Evolutionary conservation across 2,329 filamentous ascomycete species (phyloP), one percentile per base, ranked within the genome.

Genomic region (Incumbomyces delicatus): DNA sequence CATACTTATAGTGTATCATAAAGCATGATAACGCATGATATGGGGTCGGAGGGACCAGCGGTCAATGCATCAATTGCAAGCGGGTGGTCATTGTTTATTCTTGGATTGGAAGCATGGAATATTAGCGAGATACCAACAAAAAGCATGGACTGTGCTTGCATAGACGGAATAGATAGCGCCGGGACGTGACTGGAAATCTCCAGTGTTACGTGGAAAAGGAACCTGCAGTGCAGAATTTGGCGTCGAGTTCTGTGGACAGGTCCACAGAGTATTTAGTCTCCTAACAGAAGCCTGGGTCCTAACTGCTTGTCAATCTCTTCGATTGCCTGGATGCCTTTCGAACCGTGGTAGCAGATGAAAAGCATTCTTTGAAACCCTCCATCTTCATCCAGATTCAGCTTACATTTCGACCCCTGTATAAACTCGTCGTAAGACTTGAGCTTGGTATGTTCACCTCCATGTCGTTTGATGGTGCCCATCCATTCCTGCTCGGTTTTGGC

Each of bases 371-470:
- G 53, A 7, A 54, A 46, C 30, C 41, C 46, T 1, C 53, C 52
- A 22, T 56, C 51, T 31, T 54, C 41, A 7, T 50, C 18, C 27
- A n/a, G 22, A 29, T 49, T 51, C 13, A 50, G 48, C 22, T 41
- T 45, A 2, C 47, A 14, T 6, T 49, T 49, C 18, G 48, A 46
- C 31, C 27, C 37, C 32, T 49, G 45, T 16, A 53, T 56, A 35
- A 54, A 51, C 20, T 56, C 53, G 16, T 45, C 43, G 48, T 52
- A 56, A 22, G 53, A 54, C 11, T 53, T 49, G 27, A 56, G 44
- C 35, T 45, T 50, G 34, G 48, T 50, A 33, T 56, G 48, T 17
- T 20, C 35, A 6, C 46, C 42, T 16, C 48, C 51, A 29, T 51
- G 41, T 2, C 13, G 18, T 13, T 48, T 38, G 6, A 54, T 31